Conservation (phyloP, 169 alveolate genomes). For the Eimeria necatrix region DNA sequence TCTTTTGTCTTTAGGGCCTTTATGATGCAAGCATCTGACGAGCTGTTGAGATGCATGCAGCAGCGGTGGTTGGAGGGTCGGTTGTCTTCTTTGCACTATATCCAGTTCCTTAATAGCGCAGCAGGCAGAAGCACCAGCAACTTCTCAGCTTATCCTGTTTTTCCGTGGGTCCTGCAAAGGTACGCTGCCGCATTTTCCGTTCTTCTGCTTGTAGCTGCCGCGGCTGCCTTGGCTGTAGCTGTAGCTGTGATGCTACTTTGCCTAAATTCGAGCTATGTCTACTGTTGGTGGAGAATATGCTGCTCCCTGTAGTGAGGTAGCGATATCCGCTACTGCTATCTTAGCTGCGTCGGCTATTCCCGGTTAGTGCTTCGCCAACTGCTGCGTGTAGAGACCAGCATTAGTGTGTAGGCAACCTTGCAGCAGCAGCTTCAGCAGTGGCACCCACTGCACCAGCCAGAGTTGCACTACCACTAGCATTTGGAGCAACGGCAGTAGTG, state of each 20-base stretch:
- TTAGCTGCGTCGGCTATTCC: too few relatives aligned
- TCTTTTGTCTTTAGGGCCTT: slow-evolving; percentile 14
- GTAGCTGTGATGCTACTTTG: not conserved
- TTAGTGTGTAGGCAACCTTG: too few relatives aligned
- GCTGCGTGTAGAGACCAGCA: too few relatives aligned
- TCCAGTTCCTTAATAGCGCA: slow-evolving; percentile 56
- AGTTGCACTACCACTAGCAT: too few relatives aligned
- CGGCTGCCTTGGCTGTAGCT: not conserved
- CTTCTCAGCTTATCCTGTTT: slow-evolving; percentile 97
- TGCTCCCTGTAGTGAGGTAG: too few relatives aligned
- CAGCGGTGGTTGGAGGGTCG: slow-evolving; percentile 70
- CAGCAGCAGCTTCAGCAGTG: too few relatives aligned
- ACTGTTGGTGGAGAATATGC: not conserved
- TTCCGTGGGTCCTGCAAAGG: slow-evolving; percentile 96
- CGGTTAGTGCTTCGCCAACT: too few relatives aligned
- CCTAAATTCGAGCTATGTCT: not conserved
- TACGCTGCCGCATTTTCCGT: not conserved
- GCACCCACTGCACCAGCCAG: too few relatives aligned
- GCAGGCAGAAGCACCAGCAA: slow-evolving; percentile 95
- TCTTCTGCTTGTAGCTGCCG: not conserved
- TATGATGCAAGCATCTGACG: slow-evolving; percentile 62
- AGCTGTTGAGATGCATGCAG: slow-evolving; percentile 65
- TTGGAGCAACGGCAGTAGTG: too few relatives aligned
- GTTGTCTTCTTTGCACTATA: slow-evolving; percentile 49
- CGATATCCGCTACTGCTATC: too few relatives aligned